Evolutionary conservation across 2,329 filamentous ascomycete species (phyloP).

Genomic region (Diplodia corticola): DNA sequence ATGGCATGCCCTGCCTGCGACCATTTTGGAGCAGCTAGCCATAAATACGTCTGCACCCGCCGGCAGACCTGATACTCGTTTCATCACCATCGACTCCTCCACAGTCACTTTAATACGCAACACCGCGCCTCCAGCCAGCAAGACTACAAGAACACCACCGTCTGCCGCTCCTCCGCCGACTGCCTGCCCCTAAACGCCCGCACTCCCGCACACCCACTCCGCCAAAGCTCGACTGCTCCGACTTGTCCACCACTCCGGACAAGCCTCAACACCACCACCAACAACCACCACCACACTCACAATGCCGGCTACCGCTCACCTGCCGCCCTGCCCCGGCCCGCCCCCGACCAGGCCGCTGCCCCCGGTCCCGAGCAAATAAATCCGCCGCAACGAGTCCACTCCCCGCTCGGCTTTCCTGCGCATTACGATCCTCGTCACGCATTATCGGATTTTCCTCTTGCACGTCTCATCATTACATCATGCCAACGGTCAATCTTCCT

Average conservation of each 20-base stretch:
- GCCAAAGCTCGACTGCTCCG: slow-evolving; percentile 9
- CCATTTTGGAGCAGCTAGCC: slow-evolving; percentile 36
- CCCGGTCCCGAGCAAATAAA: slow-evolving; percentile 47
- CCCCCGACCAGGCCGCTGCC: slow-evolving; percentile 51
- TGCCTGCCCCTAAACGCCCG: slow-evolving; percentile 23
- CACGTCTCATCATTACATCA: slow-evolving; percentile 21
- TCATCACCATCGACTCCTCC: slow-evolving; percentile 32
- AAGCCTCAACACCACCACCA: not conserved
- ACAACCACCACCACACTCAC: slow-evolving; percentile 29
- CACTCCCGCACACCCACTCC: not conserved
- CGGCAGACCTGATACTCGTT: slow-evolving; percentile 31
- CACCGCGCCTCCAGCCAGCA: not conserved
- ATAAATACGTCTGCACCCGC: slow-evolving; percentile 43
- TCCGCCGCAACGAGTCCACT: slow-evolving; percentile 1
- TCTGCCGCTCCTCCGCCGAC: slow-evolving; percentile 14
- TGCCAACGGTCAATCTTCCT: slow-evolving; percentile 15
- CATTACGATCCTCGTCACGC: slow-evolving; percentile 22
- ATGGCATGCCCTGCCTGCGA: slow-evolving; percentile 43
- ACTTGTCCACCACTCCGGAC: not conserved
- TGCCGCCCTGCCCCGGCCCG: slow-evolving; percentile 50
- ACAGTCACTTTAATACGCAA: slow-evolving; percentile 24
- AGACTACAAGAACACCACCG: slow-evolving; percentile 9
- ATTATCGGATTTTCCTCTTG: slow-evolving; percentile 19
- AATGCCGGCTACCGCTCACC: slow-evolving; percentile 44
- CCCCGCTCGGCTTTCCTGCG: not conserved